These are phyloP conservation scores for Phyllosticta paracitricarpa DNA, from an alignment of 2,329 filamentous ascomycete genomes.

Conservation along the genomic window DNA sequence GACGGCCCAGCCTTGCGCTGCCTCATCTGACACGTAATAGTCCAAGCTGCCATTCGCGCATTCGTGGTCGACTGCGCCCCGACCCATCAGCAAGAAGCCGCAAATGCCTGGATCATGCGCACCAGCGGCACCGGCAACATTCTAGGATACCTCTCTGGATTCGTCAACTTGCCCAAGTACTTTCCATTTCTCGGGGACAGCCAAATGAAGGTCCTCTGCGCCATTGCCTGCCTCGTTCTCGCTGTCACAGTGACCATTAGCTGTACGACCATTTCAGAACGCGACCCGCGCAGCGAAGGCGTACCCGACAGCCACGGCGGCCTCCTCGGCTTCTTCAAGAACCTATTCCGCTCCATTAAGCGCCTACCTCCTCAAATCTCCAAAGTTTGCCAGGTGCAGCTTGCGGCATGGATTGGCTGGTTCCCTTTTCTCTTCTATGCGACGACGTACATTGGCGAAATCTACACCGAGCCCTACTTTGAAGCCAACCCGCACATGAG, in stretches of 20 bases:
- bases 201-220: conserved; percentile 88
- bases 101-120: conserved; percentile 89
- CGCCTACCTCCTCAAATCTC: conserved; percentile 72
- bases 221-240: conserved; percentile 69
- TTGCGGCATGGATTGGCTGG: conserved; percentile 86
- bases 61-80: conserved; percentile 93
- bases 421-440: conserved; percentile 95
- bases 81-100: conserved; percentile 83
- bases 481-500: conserved; percentile 68
- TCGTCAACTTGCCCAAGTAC: conserved; percentile 63
- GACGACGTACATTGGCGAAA: conserved; percentile 85
- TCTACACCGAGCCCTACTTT: conserved; percentile 79
- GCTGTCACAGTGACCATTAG: conserved; percentile 60
- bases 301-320: conserved; percentile 52
- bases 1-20: background rate
- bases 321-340: conserved; percentile 67
- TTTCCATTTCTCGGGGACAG: conserved; percentile 74
- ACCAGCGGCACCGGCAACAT: conserved; percentile 85
- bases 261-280: conserved; percentile 59
- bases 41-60: conserved; percentile 83
- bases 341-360: conserved; percentile 65
- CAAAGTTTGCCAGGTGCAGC: conserved; percentile 56
- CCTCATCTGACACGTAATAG: conserved; percentile 27
- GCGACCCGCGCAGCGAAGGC: conserved; percentile 67
- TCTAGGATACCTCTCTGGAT: conserved; percentile 78